Base-by-base conservation (phyloP, 163 green algal genomes). In the Chlamydomonas reinhardtii region DNA sequence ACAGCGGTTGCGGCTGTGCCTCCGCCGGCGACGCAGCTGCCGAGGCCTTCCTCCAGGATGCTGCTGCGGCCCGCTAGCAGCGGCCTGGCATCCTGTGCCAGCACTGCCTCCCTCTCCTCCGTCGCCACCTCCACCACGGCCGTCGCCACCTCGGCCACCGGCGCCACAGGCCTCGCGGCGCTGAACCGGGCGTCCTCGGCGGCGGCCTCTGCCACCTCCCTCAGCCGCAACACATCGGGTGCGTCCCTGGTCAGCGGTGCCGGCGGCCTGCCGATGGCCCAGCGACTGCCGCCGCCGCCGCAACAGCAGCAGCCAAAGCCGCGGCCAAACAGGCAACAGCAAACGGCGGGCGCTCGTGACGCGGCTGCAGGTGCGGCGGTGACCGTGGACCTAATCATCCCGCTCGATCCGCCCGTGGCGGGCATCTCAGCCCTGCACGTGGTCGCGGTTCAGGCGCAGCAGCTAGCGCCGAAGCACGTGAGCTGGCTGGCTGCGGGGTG, bases 381-480 rank as follows among this genome's bases (percentile, higher is more conserved):
- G 20, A 27, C 2, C 31, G 32, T 43, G 4, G 65, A 29, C 25
- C 68, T 77, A 14, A 0, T 52, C 0, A 37, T 82, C 2, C 61
- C 72, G 9, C 61, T 87, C n/a, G 4, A 75, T 27, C 72, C 37
- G 19, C n/a, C 82, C 1, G 72, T 87, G 31, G 22, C 81, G 37
- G 82, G 82, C 24, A 12, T 79, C 16, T 17, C 27, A 0, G 2
- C 31, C 29, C 72, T 87, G 71, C 5, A 52, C 35, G 82, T 87
- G 37, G n/a, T 56, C 31, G 22, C 29, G 27, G 54, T 75, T 66
- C 61, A 31, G 19, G 39, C 74, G 16, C 35, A 54, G n/a, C 56
- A 75, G 19, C 29, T 87, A 11, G 27, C 1, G 0, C 0, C 5
- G 11, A 16, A 5, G 0, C 34, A 87, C 35, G 17, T 32, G 20